Percentiles rank a stretch among this genome's conserved stretches.
Conservation (phyloP, 2,329 filamentous ascomycete species). For the Paracoccidioides brasiliensis region DNA sequence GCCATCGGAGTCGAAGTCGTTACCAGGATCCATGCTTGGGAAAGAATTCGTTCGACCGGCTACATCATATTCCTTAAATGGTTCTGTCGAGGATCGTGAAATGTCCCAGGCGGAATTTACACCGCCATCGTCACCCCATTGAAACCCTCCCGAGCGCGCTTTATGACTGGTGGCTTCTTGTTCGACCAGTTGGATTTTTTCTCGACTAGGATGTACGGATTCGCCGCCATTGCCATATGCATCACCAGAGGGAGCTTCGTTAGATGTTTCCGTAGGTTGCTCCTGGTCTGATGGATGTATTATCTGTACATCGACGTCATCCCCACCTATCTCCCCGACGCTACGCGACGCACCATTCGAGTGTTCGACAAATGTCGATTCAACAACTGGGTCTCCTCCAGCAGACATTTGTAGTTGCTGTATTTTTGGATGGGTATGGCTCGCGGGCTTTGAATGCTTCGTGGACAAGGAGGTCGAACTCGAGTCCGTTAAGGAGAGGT, state of each 20-base stretch:
- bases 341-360: neutral
- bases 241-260: neutral
- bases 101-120: neutral
- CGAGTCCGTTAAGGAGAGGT: neutral
- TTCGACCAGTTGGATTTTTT: neutral
- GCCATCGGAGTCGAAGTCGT: neutral
- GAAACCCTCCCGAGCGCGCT: neutral
- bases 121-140: neutral
- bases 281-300: neutral
- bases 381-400: neutral
- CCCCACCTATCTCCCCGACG: neutral
- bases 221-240: neutral
- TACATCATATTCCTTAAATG: slow-evolving; percentile 8
- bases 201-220: neutral
- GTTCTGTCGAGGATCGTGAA: slow-evolving; percentile 2
- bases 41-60: slow-evolving; percentile 12
- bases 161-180: neutral
- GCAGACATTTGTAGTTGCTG: neutral
- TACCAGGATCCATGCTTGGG: slow-evolving; percentile 5
- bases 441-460: neutral
- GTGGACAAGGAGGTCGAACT: neutral
- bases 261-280: neutral
- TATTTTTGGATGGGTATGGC: neutral
- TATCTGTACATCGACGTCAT: neutral
- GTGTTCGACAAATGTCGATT: neutral